Conservation (phyloP, 2,329 filamentous ascomycete genomes). For the Knufia fluminis region DNA sequence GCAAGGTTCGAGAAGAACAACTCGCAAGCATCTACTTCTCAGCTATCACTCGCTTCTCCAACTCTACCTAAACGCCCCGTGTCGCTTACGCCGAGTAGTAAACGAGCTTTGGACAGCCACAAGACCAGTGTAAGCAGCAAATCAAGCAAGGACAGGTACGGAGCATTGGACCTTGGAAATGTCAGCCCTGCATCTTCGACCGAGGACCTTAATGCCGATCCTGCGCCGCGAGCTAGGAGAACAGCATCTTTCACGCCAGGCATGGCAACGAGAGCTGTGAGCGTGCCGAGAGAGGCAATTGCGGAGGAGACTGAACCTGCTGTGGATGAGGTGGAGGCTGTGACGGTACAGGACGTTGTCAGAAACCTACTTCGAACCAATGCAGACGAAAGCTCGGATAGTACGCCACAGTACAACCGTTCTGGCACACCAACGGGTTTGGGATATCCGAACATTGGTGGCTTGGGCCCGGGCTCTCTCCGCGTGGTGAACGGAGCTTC, state of each 20-base stretch:
- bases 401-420: conserved; percentile 15
- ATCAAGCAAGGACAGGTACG: conserved; percentile 10
- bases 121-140: conserved; percentile 10
- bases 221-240: conserved; percentile 16
- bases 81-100: conserved; percentile 12
- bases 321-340: background rate
- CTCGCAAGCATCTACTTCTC: conserved; percentile 1
- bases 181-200: conserved; percentile 13
- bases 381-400: conserved; percentile 3
- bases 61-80: conserved; percentile 14
- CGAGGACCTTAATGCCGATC: conserved; percentile 15
- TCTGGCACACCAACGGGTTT: conserved; percentile 20
- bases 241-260: conserved; percentile 21
- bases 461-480: conserved; percentile 18
- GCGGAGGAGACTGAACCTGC: conserved; percentile 2
- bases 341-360: background rate
- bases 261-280: conserved; percentile 18
- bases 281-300: background rate
- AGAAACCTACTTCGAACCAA: background rate
- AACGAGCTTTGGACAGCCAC: conserved; percentile 7
- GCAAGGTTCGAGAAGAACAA: conserved; percentile 14
- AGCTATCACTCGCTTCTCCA: conserved; percentile 12
- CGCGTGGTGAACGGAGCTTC: conserved; percentile 23
- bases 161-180: conserved; percentile 1
- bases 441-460: conserved; percentile 19